Base-by-base conservation (phyloP, 2,329 filamentous ascomycete species). In the Botrytis fabae region DNA sequence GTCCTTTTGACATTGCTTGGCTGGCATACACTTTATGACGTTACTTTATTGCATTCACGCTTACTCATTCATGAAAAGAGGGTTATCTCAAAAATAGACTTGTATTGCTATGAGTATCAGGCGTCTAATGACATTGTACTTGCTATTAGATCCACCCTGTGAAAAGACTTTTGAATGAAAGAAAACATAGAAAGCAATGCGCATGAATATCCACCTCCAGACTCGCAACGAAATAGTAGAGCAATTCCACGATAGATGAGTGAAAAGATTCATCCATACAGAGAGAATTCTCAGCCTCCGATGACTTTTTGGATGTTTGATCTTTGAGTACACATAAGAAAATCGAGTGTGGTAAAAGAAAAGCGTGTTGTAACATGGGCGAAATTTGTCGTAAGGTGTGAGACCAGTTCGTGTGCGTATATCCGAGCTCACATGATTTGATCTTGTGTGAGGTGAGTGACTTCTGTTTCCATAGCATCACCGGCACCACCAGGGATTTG, bases 381-480 rank as follows among this genome's bases (percentile, higher is more conserved):
- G 57, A 51, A 61, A 60, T 28, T n/a, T 40, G 40, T 35, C 68
- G 40, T 69, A 32, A 69, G 40, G 51, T 57, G 48, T 14, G 25
- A 28, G 28, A 48, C 46, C 44, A 25, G n/a, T 69, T n/a, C 9
- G 48, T 59, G 22, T 32, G 68, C 28, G 51, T 38, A 70, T 46
- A 73, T n/a, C 25, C 20, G 54, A 62, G 75, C 75, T 85, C 65
- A 98, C 95, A 98, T 97, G 84, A 98, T 98, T 86, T 98, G 95
- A 81, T 98, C 95, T 84, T 98, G 96, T n/a, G 94, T 97, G 81
- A 97, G 84, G 75, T 91, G 92, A 69, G 86, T 89, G 76, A 93
- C 89, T 75, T 94, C 90, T 48, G 91, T 93, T 77, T 98, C 95
- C 94, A 98, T 97, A 78, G 86, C 88, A 75, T 84, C 85, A 32